Base-by-base conservation (phyloP, 768 basidiomycete species). In the Mycena filopes region DNA sequence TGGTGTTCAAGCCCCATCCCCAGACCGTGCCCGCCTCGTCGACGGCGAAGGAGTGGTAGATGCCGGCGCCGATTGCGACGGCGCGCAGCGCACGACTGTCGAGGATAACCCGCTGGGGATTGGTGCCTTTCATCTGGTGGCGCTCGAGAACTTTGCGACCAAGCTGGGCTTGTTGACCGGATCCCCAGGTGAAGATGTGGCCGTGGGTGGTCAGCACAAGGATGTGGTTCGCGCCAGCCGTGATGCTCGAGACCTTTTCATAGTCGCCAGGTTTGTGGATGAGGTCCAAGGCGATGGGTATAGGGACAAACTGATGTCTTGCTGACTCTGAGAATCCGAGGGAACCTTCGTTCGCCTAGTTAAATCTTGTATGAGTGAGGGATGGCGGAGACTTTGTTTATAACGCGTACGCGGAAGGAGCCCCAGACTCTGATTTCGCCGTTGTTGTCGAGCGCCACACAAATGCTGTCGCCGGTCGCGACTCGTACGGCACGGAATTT, bases 1-100 rank as follows among this genome's bases (percentile, higher is more conserved):
- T 92, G 77, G 82, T 93, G 77, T 99, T 98, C 63, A 96, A 82
- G n/a, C 97, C 97, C 97, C 97, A 98, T 15, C 88, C 95, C 89
- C 91, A 98, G 11, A 97, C 92, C 51, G 85, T 87, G 29, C 95
- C 96, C 8, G 83, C 79, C 55, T 91, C 86, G 74, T 95, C 91
- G 60, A 98, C 88, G 3, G 96, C 96, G 72, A 98, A 98, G 0
- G 95, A 96, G 72, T 94, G 92, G 77, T 89, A 93, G 55, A 85
- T 84, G 9, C 97, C 96, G 0, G 95, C 86, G 5, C 95, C 95
- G 65, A 98, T 80, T 43, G 79, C 80, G 15, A 90, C 88, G 47
- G 80, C 81, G 77, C 80, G 81, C 71, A 89, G 86, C 28, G 80
- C 75, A n/a, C 90, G 87, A 26, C 75, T 79, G 18, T 90, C 89